Evolutionary conservation across 2,329 filamentous ascomycete species (phyloP), one percentile per base, ranked within the genome.

Genomic region (Sporothrix brunneoviolacea): DNA sequence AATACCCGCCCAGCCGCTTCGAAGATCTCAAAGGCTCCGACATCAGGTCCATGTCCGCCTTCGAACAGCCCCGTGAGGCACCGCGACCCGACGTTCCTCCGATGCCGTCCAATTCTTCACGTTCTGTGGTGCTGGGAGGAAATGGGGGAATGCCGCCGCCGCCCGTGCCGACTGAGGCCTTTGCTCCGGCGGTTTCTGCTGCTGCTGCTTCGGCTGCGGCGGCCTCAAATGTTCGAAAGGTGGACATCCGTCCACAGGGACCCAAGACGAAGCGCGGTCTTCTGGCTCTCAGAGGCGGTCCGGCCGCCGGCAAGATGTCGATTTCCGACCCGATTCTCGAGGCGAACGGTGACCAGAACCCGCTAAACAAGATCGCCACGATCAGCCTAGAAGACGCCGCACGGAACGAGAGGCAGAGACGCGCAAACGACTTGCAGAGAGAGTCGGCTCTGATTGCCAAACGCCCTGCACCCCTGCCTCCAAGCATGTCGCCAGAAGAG

Each of bases 291-390:
- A 62, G 57, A 16, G 56, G 58, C 1, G 58, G 54, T 16, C 54
- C 61, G 4, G 61, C 58, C 9, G 61, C 60, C 6, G 48, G 66
- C 8, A 76, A 70, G 51, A 55, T 74, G 16, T 59, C 60, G 4
- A 80, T 80, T 30, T 79, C 76, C 10, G 65, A 68, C 12, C 77
- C 77, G 1, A 68, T 80, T 32, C 57, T 76, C 12, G 63, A 68
- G 53, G 55, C 62, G 35, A 60, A 67, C 30, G 60, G 60, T 19
- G 65, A 64, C 21, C 57, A 62, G 18, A 74, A 69, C 48, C 68
- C 74, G 0, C 58, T 73, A 35, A 65, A 64, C 45, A 74, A 68
- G 55, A 73, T 76, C 16, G 60, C 69, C 6, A 78, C 74, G 0
- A 64, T 79, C 27, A 76, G 76, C 48, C 64, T 80, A 30, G 66